Evolutionary conservation across 2,329 filamentous ascomycete genomes (phyloP), one percentile per base, ranked within the genome.

Genomic region (Hypoxylon sp.): DNA sequence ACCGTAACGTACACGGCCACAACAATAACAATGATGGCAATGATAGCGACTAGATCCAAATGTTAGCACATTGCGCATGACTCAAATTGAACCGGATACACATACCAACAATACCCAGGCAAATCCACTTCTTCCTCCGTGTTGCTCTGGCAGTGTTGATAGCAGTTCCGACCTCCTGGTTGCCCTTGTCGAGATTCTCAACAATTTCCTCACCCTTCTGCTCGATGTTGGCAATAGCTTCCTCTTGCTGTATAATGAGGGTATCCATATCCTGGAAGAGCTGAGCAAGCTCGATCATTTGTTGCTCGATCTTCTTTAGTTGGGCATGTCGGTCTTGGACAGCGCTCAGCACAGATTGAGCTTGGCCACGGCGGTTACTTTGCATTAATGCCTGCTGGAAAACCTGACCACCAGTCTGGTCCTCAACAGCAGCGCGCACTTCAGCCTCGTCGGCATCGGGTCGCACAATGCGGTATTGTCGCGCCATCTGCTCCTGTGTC

Each of bases 101-200:
- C 86, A 73, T 83, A 89, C 86, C 82, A 74, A 85, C 82, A 76
- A 98, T 93, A 75, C 91, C 90, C 73, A 97, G 82, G 85, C 94
- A 97, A 79, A 92, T 94, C 94, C 94, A 98, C 91, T 98, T 98
- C 93, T 97, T 97, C 83, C 90, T 93, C 73, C 93, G 87, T 55
- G 91, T 93, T 74, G 89, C 88, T 78, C 91, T 86, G 7, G 95
- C 95, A 73, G 93, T 97, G 67, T 87, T 85, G 69, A 97, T 92
- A 11, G 94, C 94, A n/a, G 87, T 87, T 41, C 86, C 89, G 65
- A 98, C 92, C 80, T 98, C 89, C 69, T 89, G 87, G 77, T 96
- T 98, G 71, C 91, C 95, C 79, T 96, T 91, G 75, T 91, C 89
- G 51, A 98, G 87, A 79, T 98, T 93, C 63, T 91, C 89, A 52